Evolutionary conservation across 1,284 basidiomycete genomes (phyloP).

Genomic region (Fereydounia khargensis): DNA sequence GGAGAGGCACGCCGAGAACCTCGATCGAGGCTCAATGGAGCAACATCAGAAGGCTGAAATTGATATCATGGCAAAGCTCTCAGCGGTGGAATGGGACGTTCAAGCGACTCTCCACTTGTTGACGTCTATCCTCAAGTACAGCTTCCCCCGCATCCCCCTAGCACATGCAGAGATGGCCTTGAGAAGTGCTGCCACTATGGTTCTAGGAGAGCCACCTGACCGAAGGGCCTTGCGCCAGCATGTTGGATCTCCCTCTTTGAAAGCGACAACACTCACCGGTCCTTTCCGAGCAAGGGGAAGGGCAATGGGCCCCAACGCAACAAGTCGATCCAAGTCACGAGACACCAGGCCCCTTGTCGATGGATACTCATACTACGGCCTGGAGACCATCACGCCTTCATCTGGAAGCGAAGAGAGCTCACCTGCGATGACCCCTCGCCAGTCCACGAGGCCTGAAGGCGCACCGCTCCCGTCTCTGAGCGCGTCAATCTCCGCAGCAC

Average conservation of each 20-base stretch:
- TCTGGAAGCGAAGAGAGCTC: constrained; percentile 29
- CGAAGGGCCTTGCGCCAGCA: not conserved
- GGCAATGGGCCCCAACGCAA: not conserved
- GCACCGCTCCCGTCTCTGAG: constrained; percentile 1
- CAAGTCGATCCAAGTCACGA: constrained; percentile 30
- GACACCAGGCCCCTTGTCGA: constrained; percentile 35
- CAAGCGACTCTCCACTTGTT: constrained; percentile 40
- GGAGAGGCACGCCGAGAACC: constrained; percentile 1
- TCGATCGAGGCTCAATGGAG: constrained; percentile 6
- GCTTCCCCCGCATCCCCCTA: constrained; percentile 41
- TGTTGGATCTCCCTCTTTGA: constrained; percentile 19
- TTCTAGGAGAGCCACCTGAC: constrained; percentile 18
- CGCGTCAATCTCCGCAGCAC: constrained; percentile 10
- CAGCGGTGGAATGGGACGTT: constrained; percentile 37
- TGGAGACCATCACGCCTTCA: constrained; percentile 40
- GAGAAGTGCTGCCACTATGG: constrained; percentile 24
- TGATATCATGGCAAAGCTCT: constrained; percentile 8
- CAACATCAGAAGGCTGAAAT: constrained; percentile 6
- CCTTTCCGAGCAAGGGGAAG: constrained; percentile 4
- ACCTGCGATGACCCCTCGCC: constrained; percentile 24
- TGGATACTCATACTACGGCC: constrained; percentile 53
- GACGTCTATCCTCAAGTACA: constrained; percentile 50
- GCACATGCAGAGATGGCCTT: constrained; percentile 38
- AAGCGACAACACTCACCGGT: constrained; percentile 11
- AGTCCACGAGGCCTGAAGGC: too few relatives aligned